Evolutionary conservation across 1,284 basidiomycete genomes (phyloP), one percentile per base, ranked within the genome.

Genomic region (Meira nashicola): DNA sequence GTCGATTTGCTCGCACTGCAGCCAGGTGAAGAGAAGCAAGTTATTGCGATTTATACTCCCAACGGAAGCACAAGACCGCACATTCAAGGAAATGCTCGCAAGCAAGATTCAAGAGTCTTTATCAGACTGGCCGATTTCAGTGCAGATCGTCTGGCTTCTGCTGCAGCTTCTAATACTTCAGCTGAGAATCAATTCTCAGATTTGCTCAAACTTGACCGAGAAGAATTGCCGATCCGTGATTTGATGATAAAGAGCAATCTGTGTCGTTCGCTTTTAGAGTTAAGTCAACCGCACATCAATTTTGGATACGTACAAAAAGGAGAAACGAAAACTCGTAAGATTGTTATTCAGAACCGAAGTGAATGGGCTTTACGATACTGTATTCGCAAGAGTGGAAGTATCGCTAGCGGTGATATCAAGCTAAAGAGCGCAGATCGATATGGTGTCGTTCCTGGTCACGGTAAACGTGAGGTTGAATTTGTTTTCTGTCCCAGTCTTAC

Each of bases 261-360:
- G 39, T 81, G 82, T 46, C 70, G 81, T 37, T 79, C 77, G 46
- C 74, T 81, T 39, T 69, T 83, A 39, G 82, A 83, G 64, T 78
- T 83, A 14, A 81, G 81, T 46, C 82, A 82, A 75, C 79, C 79
- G 50, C 80, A 80, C 57, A 82, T 83, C 79, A 82, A 83, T 68
- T 82, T 83, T 68, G 82, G 82, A 1, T 76, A 78, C n/a, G 79
- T 81, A 65, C 81, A 83, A 52, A 82, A 81, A 68, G 81, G 81
- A 48, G 80, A 82, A 43, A 68, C 76, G 33, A 81, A 81, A 65
- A 78, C 80, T 43, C 80, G 81, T 60, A 81, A 79, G 61, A 81
- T 83, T 49, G 76, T 82, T 55, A 80, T 83, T 46, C 81, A 78
- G 76, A 81, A 79, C 73, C 78, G 71, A 73, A 81, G 68, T 75